Base-by-base conservation (phyloP, 768 basidiomycete genomes). In the Kwoniella botswanensis region DNA sequence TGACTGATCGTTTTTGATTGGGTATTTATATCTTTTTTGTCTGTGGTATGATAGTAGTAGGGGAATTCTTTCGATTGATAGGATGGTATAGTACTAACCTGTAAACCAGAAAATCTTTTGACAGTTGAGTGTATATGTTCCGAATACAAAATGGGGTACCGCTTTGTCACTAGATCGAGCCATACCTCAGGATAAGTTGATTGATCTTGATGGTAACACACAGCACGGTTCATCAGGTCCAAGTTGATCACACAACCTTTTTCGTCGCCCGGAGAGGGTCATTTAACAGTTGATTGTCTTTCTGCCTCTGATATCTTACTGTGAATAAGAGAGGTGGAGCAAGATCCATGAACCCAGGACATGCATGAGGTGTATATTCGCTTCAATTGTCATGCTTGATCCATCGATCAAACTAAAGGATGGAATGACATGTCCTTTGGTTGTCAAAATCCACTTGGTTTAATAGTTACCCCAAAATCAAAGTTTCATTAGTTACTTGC, bases 21-120 rank as follows among this genome's bases (percentile, higher is more conserved):
- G 57, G 57, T 58, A 58, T 58, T 58, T 58, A 58, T 58, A 58
- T 7, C 35, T 58, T 58, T 22, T 58, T 58, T 13, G 11, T 4
- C 4, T 13, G 46, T 15, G 12, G 5, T 50, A 50, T 50, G 46
- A 46, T 46, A 13, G 4, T 17, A 15, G 35, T 35, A 35, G 35
- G 35, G 35, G 35, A 35, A 35, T 35, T 35, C 7, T 35, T 35
- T 35, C 35, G 35, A 35, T 35, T 35, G 35, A 35, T 35, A 35
- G 35, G 35, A 35, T 35, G 35, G 35, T 50, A 18, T 13, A 50
- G 46, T 50, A 50, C 1, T 50, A 50, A 50, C 46, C 46, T 50
- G 18, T 50, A 50, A 50, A 50, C 46, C 46, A 50, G 12, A 50
- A 50, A 50, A 50, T 50, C 18, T 50, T 50, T 50, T 50, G 46